Evolutionary conservation across 805 yeast species (phyloP).

Genomic region (Saturnispora galanensis): DNA sequence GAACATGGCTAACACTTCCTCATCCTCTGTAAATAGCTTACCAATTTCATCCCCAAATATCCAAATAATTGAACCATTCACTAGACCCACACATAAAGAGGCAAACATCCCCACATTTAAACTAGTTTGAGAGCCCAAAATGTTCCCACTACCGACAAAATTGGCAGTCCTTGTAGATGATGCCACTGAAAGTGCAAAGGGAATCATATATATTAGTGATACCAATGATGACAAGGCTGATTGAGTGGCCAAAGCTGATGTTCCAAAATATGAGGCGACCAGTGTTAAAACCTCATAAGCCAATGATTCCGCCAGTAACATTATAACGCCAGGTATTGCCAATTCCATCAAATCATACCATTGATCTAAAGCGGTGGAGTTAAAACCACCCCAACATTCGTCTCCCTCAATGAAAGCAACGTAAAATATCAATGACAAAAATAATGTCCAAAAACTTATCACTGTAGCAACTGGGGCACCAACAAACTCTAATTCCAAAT

Average conservation of each 20-base stretch:
- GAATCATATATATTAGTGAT: conserved; percentile 42
- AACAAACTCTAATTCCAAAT: conserved; percentile 54
- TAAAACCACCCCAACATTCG: conserved; percentile 62
- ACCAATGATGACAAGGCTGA: conserved; percentile 44
- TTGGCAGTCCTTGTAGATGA: conserved; percentile 48
- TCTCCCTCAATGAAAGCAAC: conserved; percentile 50
- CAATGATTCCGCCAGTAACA: conserved; percentile 47
- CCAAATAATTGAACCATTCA: conserved; percentile 38
- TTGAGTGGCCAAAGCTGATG: conserved; percentile 46
- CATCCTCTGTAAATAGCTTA: conserved; percentile 50
- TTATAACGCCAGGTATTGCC: conserved; percentile 44
- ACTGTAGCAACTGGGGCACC: conserved; percentile 75
- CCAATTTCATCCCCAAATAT: conserved; percentile 41
- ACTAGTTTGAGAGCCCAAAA: conserved; percentile 28
- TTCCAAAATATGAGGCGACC: conserved; percentile 43
- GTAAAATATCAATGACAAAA: conserved; percentile 43
- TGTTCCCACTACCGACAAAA: conserved; percentile 36
- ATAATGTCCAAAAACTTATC: conserved; percentile 63
- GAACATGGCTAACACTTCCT: conserved; percentile 44
- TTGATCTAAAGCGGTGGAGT: conserved; percentile 25
- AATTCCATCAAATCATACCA: conserved; percentile 34
- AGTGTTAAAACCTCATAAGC: conserved; percentile 51
- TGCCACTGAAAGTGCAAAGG: conserved; percentile 50
- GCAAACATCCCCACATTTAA: conserved; percentile 32
- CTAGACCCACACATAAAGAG: conserved; percentile 25